Base-by-base conservation (phyloP, 257 asterid genomes). In the Nicotiana knightiana region DNA sequence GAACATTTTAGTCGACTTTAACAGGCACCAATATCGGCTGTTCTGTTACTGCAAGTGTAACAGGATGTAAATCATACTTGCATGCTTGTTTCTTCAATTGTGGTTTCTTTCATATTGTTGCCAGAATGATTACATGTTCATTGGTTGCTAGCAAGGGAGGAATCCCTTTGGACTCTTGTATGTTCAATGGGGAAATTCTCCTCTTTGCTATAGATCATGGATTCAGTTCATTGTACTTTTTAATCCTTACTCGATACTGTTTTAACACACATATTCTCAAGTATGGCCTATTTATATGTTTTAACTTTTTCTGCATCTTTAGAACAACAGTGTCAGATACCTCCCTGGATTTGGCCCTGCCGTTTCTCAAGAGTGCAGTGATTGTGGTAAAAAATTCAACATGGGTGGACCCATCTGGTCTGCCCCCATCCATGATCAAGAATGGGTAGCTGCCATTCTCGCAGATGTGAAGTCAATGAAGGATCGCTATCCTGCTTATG, bases 381-480 rank as follows among this genome's bases (percentile, higher is more conserved):
- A 96, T 78, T 96, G 99, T 87, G 97, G 99, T 70, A 96, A 96
- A 89, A 94, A 92, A 81, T 96, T 87, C 84, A 93, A 94, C 84
- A 96, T 96, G 99, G 99, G 99, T 43, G 99, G 99, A 75, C 99
- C 99, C 67, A 92, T 96, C 75, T 96, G 99, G 99, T 93, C 98
- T 57, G 98, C 97, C 57, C 97, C 99, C 30, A 96, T 96, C 86
- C 99, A 94, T 81, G 98, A 96, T 86, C 90, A 88, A 82, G 99
- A 96, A 77, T 94, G 98, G 99, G 97, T 96, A 7, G 86, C 89
- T 79, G 86, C 97, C 82, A 94, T 93, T 80, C 91, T 93, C 76
- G 88, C 89, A 4, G 93, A 92, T 86, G 97, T 94, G 59, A 94
- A 85, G 83, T 89, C 93, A 79, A 87, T 87, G 90, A 88, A 89